phyloP scores from a whole-genome alignment of 768 basidiomycete species.

The Xerocomus brunneocitrinus region DNA sequence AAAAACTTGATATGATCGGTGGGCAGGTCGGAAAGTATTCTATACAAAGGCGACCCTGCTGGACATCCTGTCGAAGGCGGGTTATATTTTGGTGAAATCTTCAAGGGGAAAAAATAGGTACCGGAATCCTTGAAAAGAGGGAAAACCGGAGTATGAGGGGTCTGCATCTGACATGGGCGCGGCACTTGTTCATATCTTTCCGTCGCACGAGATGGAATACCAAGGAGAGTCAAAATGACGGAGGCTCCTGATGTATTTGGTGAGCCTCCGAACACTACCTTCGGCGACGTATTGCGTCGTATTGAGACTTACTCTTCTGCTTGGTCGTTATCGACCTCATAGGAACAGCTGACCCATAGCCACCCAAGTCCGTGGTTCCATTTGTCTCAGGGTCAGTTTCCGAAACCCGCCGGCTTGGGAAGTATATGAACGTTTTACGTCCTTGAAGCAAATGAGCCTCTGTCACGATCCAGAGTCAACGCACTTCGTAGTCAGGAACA shows the following conservation, averaged over 20 bases:
- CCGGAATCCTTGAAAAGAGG: slow-evolving; percentile 9
- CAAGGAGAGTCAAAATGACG: background rate
- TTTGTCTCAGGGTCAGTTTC: too few species aligned
- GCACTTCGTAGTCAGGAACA: too few species aligned
- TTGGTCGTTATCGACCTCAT: too few species aligned
- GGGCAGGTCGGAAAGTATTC: slow-evolving; percentile 51
- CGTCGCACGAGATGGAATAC: background rate
- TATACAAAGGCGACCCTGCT: slow-evolving; percentile 36
- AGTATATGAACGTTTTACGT: too few species aligned
- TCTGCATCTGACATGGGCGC: background rate
- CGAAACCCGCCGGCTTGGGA: too few species aligned
- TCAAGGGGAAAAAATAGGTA: background rate
- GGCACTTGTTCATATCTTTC: background rate
- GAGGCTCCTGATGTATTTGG: background rate
- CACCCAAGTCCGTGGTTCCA: too few species aligned
- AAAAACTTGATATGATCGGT: slow-evolving; percentile 69
- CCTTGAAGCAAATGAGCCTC: too few species aligned
- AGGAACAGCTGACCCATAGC: too few species aligned
- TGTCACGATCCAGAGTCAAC: too few species aligned
- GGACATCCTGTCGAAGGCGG: background rate
- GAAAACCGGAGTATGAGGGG: background rate
- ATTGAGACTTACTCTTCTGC: too few species aligned
- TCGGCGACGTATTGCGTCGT: too few species aligned
- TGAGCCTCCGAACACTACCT: background rate
- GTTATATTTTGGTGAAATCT: background rate